These are phyloP conservation scores for Lactarius hatsudake DNA, from an alignment of 768 basidiomycete genomes.

Conservation along the genomic window DNA sequence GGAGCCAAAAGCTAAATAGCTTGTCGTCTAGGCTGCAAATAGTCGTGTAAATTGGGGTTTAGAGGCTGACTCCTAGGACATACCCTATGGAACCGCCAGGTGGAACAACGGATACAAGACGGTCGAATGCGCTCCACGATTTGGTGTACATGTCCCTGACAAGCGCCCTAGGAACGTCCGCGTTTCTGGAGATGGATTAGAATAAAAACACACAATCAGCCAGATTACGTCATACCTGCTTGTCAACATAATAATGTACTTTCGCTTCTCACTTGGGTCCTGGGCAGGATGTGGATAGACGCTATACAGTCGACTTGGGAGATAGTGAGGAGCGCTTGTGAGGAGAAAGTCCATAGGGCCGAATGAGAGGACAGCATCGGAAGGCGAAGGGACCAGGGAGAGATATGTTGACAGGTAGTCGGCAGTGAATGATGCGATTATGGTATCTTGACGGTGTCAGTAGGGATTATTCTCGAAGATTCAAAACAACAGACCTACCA, in stretches of 20 bases:
- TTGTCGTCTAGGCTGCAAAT: too few relatives aligned
- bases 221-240: constrained; percentile 51
- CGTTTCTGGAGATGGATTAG: constrained; percentile 8
- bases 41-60: too few relatives aligned
- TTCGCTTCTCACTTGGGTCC: constrained; percentile 65
- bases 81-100: too few relatives aligned
- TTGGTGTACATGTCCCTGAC: too few relatives aligned
- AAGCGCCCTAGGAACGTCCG: too few relatives aligned
- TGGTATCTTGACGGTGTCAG: constrained; percentile 49
- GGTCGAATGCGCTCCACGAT: too few relatives aligned
- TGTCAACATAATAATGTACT: constrained; percentile 68
- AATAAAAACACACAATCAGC: neutral
- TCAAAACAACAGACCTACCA: constrained; percentile 40
- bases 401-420: constrained; percentile 76
- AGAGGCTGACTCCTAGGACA: too few relatives aligned
- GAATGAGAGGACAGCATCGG: constrained; percentile 75
- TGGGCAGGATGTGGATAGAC: constrained; percentile 82
- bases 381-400: constrained; percentile 66
- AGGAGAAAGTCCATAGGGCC: constrained; percentile 79
- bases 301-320: constrained; percentile 71
- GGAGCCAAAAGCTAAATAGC: too few relatives aligned
- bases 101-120: too few relatives aligned
- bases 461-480: neutral
- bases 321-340: constrained; percentile 69
- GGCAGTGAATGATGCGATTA: constrained; percentile 72